Conservation (phyloP, 768 basidiomycete species). For the Suillus brevipes region DNA sequence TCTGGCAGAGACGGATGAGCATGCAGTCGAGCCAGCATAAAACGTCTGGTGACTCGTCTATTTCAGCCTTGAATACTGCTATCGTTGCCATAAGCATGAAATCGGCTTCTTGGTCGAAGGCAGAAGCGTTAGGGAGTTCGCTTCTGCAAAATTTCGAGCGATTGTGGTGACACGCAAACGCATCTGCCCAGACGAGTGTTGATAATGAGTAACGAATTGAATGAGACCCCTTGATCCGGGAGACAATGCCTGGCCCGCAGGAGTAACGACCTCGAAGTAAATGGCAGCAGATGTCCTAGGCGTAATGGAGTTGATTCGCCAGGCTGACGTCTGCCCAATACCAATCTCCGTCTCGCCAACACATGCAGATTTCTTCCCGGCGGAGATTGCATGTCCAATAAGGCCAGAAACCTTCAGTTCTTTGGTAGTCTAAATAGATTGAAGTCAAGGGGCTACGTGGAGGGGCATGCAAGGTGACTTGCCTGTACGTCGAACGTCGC, state of each 20-base stretch:
- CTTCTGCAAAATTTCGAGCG: conserved; percentile 96
- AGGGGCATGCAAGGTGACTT: conserved; percentile 12
- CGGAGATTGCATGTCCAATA: conserved; percentile 96
- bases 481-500: conserved; percentile 98
- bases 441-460: conserved; percentile 3
- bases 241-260: conserved; percentile 89
- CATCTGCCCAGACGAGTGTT: conserved; percentile 94
- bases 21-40: conserved; percentile 97
- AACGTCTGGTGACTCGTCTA: conserved; percentile 96
- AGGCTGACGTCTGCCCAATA: conserved; percentile 97
- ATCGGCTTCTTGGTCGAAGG: conserved; percentile 97
- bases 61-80: conserved; percentile 98
- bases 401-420: conserved; percentile 98
- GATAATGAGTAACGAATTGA: conserved; percentile 98
- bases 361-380: conserved; percentile 93
- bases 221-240: conserved; percentile 92
- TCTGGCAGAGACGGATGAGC: conserved; percentile 97
- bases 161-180: conserved; percentile 97
- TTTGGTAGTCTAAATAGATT: conserved; percentile 78
- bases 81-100: conserved; percentile 99
- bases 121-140: conserved; percentile 92
- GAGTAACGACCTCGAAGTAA: conserved; percentile 98
- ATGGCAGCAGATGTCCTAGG: conserved; percentile 87
- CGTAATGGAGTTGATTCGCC: conserved; percentile 92
- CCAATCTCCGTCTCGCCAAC: conserved; percentile 99